phyloP scores from a whole-genome alignment of 768 basidiomycete species.

The Leccinum obscurum region DNA sequence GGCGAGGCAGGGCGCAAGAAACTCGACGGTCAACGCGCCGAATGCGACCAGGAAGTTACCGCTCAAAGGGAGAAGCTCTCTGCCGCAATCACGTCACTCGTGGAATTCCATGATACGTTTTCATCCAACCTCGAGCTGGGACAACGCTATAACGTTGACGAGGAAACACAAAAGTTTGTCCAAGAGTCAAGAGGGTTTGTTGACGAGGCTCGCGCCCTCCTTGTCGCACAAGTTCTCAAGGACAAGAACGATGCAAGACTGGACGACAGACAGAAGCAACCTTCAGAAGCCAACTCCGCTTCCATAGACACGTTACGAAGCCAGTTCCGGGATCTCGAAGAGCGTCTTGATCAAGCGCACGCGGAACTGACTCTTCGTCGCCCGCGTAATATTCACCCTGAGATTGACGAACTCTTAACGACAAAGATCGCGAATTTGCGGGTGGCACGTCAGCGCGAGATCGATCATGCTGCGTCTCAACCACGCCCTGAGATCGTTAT shows the following conservation, averaged over 20 bases:
- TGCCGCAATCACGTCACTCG: constrained; percentile 24
- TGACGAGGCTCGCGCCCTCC: constrained; percentile 24
- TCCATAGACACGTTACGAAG: constrained; percentile 14
- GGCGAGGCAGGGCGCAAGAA: constrained; percentile 32
- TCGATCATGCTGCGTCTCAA: constrained; percentile 16
- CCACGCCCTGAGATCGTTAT: constrained; percentile 23
- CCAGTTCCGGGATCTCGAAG: constrained; percentile 26
- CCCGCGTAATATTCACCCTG: constrained; percentile 16
- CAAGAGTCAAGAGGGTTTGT: constrained; percentile 28
- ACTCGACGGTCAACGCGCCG: constrained; percentile 29
- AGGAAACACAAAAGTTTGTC: constrained; percentile 24
- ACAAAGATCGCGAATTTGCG: constrained; percentile 23
- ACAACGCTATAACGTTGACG: constrained; percentile 27
- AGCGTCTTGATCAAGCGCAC: constrained; percentile 32
- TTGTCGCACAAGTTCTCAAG: constrained; percentile 22
- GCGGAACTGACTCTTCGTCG: constrained; percentile 31
- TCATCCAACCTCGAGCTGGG: constrained; percentile 28
- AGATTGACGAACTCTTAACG: constrained; percentile 21
- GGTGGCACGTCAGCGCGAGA: constrained; percentile 21
- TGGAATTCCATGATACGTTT: constrained; percentile 22
- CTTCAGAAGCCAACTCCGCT: neutral
- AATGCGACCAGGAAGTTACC: constrained; percentile 27
- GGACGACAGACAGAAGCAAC: neutral
- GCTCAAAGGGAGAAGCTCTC: constrained; percentile 28
- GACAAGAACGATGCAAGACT: constrained; percentile 13